A percentile compares a stretch with the other conserved stretches of the same genome.
phyloP scores from a whole-genome alignment of 2,329 filamentous ascomycete species.

The Proliferodiscus dingleyae region DNA sequence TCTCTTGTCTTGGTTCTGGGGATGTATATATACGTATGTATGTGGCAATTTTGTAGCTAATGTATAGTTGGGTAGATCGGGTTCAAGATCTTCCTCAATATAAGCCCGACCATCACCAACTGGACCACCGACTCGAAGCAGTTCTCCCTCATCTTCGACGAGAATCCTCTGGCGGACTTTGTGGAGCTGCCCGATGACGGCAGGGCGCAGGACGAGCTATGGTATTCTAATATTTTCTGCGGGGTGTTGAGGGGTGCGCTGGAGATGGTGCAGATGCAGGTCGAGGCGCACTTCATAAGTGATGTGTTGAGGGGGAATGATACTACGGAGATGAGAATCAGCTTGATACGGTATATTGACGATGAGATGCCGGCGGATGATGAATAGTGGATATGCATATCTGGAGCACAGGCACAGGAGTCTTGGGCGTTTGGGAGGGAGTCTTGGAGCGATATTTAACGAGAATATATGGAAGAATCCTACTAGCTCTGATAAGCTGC shows the following conservation, averaged over 20 bases:
- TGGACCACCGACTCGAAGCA: conserved; percentile 96
- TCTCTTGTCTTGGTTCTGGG: neutral
- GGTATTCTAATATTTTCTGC: conserved; percentile 97
- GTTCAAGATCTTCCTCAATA: conserved; percentile 98
- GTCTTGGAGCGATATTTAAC: no score
- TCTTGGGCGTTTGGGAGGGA: conserved; percentile 14
- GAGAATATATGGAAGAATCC: no score
- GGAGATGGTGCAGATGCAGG: conserved; percentile 99
- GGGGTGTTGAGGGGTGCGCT: conserved; percentile 85
- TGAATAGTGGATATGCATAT: conserved; percentile 51
- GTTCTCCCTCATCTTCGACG: conserved; percentile 93
- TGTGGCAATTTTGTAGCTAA: no score
- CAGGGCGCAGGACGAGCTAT: conserved; percentile 89
- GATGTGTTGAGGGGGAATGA: conserved; percentile 91
- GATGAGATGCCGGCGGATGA: conserved; percentile 97
- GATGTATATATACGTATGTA: neutral
- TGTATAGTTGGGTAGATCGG: conserved; percentile 60
- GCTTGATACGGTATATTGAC: conserved; percentile 88
- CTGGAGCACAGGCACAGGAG: conserved; percentile 7
- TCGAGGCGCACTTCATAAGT: conserved; percentile 93
- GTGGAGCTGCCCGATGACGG: conserved; percentile 96
- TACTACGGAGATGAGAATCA: conserved; percentile 94
- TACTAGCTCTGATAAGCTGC: neutral
- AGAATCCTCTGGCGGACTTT: conserved; percentile 95
- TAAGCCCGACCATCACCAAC: conserved; percentile 87